Percentiles rank a stretch among this genome's conserved stretches.
Evolutionary conservation across 805 yeast species (phyloP).

Genomic region (Myxozyma geophila): DNA sequence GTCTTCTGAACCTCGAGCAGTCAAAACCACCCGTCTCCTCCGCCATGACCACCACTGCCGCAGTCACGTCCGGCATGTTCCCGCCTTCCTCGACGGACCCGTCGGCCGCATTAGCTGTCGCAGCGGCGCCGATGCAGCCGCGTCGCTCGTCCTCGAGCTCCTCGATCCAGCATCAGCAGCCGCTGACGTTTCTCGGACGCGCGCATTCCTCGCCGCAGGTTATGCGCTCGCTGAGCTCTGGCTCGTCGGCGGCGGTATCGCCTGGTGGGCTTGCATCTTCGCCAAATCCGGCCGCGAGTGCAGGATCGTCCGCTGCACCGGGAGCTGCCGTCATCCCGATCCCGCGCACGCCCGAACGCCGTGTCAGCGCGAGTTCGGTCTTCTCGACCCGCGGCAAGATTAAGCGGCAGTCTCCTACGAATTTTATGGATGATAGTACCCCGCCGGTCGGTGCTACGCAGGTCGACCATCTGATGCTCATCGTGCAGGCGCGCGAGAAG

Average conservation of each 20-base stretch:
- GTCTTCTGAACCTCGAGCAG: slow-evolving; percentile 1
- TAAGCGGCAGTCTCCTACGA: slow-evolving; percentile 28
- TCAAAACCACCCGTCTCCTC: background rate
- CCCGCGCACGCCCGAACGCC: slow-evolving; percentile 16
- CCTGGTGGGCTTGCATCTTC: background rate
- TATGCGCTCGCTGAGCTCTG: background rate
- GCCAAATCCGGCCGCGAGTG: background rate
- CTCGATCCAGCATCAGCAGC: slow-evolving; percentile 2
- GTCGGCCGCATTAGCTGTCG: background rate
- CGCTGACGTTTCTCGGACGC: background rate
- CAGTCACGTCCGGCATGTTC: slow-evolving; percentile 1
- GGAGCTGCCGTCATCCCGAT: no score
- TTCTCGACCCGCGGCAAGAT: background rate
- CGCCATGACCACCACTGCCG: background rate
- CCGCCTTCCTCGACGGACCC: background rate
- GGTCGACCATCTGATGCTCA: slow-evolving; percentile 88
- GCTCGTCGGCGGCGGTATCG: background rate
- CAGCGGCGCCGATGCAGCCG: slow-evolving; percentile 2
- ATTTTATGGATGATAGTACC: slow-evolving; percentile 14
- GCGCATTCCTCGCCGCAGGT: slow-evolving; percentile 15
- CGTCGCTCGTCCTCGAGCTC: slow-evolving; percentile 11
- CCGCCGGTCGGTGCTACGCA: slow-evolving; percentile 54
- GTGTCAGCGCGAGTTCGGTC: slow-evolving; percentile 5
- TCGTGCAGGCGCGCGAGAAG: slow-evolving; percentile 84
- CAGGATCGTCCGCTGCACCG: no score